Evolutionary conservation across 139 green algal species (phyloP), one percentile per base, ranked within the genome.

Genomic region (Picochlorum sp.): DNA sequence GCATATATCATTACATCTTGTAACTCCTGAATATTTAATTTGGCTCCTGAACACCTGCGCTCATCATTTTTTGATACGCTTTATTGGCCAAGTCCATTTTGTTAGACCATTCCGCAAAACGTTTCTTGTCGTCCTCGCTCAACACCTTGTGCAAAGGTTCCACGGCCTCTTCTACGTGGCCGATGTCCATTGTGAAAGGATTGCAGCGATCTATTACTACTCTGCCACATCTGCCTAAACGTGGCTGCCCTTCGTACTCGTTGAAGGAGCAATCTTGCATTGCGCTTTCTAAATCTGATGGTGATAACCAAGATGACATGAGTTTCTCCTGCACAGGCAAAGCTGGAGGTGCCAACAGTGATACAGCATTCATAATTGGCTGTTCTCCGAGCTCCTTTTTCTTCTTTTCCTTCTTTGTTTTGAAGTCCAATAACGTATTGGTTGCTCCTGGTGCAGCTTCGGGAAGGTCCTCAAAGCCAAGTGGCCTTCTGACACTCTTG

Each of bases 201-300:
- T 58, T 38, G 34, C 66, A 72, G 18, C 74, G 68, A 64, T 87
- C 81, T 5, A 85, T 57, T 1, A 84, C 34, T 3, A 86, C 61
- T 5, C 82, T 65, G 6, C 80, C 80, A 23, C 77, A 74, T 2
- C 82, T 76, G 14, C 80, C 82, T 5, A 85, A 62, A 34, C 82
- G 78, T n/a, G 70, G 44, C 2, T 44, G 60, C 1, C 16, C 38
- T 30, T 13, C 38, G 38, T 45, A 38, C 13, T 64, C 57, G 41
- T 63, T 14, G 24, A 28, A n/a, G 6, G 18, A 50, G 18, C 23
- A 41, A 41, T 41, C 34, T 11, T 41, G 59, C 58, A 45, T 14
- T 62, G 62, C 2, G 7, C 15, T 54, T 20, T 54, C n/a, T 21
- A 54, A 54, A 54, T 54, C 47, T 24, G 16, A 20, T 26, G 47